Percentiles rank a stretch among this genome's conserved stretches.
Conservation (phyloP, 2,329 filamentous ascomycete genomes). For the Sphaerulina vaccinii region DNA sequence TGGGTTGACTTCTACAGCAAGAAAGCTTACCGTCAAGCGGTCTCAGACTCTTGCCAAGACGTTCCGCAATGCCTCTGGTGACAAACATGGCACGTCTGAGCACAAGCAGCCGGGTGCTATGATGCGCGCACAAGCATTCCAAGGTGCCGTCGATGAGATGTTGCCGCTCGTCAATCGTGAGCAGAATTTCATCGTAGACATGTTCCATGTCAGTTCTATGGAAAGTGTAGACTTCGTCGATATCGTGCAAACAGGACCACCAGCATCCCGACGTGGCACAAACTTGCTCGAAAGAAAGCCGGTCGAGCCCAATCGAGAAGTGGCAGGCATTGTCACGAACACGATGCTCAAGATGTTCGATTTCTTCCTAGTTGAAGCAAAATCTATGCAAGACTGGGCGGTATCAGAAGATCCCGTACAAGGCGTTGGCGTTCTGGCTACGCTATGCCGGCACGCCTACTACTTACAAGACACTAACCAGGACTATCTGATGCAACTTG, state of each 20-base stretch:
- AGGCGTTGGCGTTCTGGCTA: conserved; percentile 81
- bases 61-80: conserved; percentile 66
- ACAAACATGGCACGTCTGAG: conserved; percentile 60
- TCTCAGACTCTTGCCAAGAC: conserved; percentile 81
- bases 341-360: conserved; percentile 87
- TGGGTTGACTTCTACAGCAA: conserved; percentile 72
- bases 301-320: conserved; percentile 83
- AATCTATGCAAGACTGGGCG: conserved; percentile 80
- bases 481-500: conserved; percentile 81
- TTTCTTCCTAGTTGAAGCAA: conserved; percentile 76
- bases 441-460: conserved; percentile 73
- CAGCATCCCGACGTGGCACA: conserved; percentile 67
- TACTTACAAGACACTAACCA: conserved; percentile 88
- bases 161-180: conserved; percentile 83
- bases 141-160: conserved; percentile 75
- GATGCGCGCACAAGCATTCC: conserved; percentile 78
- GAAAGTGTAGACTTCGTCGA: conserved; percentile 82
- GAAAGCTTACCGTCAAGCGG: conserved; percentile 90
- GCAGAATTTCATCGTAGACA: conserved; percentile 95
- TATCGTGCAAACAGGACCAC: conserved; percentile 63
- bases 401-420: conserved; percentile 80
- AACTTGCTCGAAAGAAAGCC: conserved; percentile 72
- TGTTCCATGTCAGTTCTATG: conserved; percentile 90
- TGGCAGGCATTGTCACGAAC: conserved; percentile 80
- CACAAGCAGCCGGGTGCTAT: conserved; percentile 31